These are phyloP conservation scores for Aspergillus puulaauensis DNA, from an alignment of 2,329 filamentous ascomycete genomes.

Conservation along the genomic window DNA sequence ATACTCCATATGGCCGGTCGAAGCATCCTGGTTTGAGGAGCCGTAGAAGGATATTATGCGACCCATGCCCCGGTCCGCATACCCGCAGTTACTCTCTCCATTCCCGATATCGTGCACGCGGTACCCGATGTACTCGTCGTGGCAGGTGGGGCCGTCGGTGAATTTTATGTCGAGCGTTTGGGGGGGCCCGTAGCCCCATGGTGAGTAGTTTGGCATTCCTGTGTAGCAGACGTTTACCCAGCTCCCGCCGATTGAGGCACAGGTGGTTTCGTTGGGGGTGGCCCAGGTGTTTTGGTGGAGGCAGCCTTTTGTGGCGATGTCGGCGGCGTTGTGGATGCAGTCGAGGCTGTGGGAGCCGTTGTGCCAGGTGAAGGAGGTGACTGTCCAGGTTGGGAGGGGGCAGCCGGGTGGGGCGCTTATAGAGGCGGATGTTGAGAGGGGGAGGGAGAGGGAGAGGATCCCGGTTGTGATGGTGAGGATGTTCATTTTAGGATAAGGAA, in stretches of 20 bases:
- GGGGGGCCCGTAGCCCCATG: conserved; percentile 28
- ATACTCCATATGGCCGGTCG: conserved; percentile 24
- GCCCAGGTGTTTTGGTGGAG: conserved; percentile 24
- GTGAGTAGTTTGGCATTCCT: conserved; percentile 31
- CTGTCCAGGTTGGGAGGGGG: conserved; percentile 28
- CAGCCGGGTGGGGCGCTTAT: conserved; percentile 26
- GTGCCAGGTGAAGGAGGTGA: conserved; percentile 22
- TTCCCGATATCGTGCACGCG: conserved; percentile 30
- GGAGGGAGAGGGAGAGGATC: conserved; percentile 14
- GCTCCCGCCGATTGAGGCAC: conserved; percentile 14
- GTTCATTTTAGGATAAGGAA: conserved; percentile 7
- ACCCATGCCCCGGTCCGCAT: conserved; percentile 24
- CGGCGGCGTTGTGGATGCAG: conserved; percentile 21
- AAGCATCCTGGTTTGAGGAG: conserved; percentile 19
- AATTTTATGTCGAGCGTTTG: conserved; percentile 28
- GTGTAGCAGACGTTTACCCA: conserved; percentile 28
- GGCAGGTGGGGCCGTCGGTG: conserved; percentile 24
- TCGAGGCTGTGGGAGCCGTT: conserved; percentile 20
- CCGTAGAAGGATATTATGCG: conserved; percentile 30
- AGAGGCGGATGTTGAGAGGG: conserved; percentile 8
- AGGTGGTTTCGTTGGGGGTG: conserved; percentile 22
- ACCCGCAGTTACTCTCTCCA: conserved; percentile 28
- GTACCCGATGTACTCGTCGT: conserved; percentile 30
- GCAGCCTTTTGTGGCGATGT: conserved; percentile 25
- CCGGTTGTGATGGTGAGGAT: conserved; percentile 9